Evolutionary conservation across 768 basidiomycete genomes (phyloP), one percentile per base, ranked within the genome.

Genomic region (Tulasnella sp.): DNA sequence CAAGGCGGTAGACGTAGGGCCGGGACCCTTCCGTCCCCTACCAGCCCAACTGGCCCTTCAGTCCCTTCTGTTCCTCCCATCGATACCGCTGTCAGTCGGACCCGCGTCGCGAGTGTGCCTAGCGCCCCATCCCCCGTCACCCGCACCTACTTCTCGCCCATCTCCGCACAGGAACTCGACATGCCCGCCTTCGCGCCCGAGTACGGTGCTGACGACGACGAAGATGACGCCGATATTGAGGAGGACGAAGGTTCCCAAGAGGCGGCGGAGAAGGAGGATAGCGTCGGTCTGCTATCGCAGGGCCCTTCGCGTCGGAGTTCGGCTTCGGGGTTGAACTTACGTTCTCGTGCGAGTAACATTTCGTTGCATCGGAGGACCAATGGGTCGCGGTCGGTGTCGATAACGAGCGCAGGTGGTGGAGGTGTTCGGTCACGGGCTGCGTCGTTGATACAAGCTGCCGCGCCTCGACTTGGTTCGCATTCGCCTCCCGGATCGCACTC

Each of bases 251-350:
- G 56, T 4, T 42, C 49, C 7, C 55, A 51, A 19, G 61, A 62
- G 36, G 61, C 40, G 19, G 60, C 45, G 4, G 61, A 57, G 43
- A 46, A 34, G 32, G 62, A 62, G 15, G 61, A 62, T 29, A 60
- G 58, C 23, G 42, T 61, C 36, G 62, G 62, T 35, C 40, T 62
- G n/a, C 57, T 62, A 2, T 53, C 51, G 8, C 41, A 32, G 23
- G 54, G 41, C 4, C 54, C 54, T 17, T 43, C 41, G 25, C 54
- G 41, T 11, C 21, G 54, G 21, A 56, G 31, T 21, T 56, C 54
- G n/a, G 21, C 37, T 25, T 25, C 37, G 17, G 51, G 51, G 21
- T 9, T 45, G 17, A 35, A 35, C 41, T 31, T 43, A 11, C 29
- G 54, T 15, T 27, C 31, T 8, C 21, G 54, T 29, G 54, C 29